Evolutionary conservation across 2,329 filamentous ascomycete species (phyloP).

Genomic region (Aspergillus sojae): DNA sequence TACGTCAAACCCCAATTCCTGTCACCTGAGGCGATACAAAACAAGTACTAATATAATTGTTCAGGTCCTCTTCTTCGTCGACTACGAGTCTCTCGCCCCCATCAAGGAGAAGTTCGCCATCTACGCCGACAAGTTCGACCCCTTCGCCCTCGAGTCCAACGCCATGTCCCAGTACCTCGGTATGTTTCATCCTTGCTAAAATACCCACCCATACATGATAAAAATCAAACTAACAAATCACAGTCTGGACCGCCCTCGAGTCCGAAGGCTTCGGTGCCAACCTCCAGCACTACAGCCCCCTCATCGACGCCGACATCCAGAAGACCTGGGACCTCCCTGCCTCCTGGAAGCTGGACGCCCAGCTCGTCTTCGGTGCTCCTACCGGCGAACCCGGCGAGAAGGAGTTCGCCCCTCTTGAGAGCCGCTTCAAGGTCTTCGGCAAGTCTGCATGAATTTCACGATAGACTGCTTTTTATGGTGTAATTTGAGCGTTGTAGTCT

Average conservation of each 20-base stretch:
- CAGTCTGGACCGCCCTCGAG: constrained; percentile 76
- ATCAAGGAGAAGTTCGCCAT: constrained; percentile 64
- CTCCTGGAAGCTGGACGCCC: constrained; percentile 75
- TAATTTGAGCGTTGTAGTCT: neutral
- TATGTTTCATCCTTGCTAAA: constrained; percentile 17
- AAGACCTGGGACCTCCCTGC: constrained; percentile 69
- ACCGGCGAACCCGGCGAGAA: constrained; percentile 28
- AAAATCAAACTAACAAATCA: constrained; percentile 4
- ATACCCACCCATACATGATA: neutral
- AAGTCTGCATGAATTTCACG: constrained; percentile 23
- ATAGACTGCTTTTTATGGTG: neutral
- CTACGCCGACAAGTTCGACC: constrained; percentile 80
- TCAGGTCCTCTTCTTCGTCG: constrained; percentile 78
- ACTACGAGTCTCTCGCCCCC: constrained; percentile 64
- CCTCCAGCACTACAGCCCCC: constrained; percentile 89
- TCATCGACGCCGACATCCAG: constrained; percentile 73
- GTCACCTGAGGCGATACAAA: neutral
- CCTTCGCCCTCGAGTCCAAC: constrained; percentile 72
- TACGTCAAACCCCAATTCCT: constrained; percentile 45
- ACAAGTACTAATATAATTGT: neutral
- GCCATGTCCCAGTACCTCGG: constrained; percentile 75
- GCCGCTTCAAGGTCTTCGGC: constrained; percentile 39
- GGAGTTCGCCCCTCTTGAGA: constrained; percentile 32
- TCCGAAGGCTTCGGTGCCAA: constrained; percentile 82
- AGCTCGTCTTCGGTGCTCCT: constrained; percentile 74